These are phyloP conservation scores for Lentithecium fluviatile DNA, from an alignment of 495 filamentous ascomycete species.

Conservation along the genomic window DNA sequence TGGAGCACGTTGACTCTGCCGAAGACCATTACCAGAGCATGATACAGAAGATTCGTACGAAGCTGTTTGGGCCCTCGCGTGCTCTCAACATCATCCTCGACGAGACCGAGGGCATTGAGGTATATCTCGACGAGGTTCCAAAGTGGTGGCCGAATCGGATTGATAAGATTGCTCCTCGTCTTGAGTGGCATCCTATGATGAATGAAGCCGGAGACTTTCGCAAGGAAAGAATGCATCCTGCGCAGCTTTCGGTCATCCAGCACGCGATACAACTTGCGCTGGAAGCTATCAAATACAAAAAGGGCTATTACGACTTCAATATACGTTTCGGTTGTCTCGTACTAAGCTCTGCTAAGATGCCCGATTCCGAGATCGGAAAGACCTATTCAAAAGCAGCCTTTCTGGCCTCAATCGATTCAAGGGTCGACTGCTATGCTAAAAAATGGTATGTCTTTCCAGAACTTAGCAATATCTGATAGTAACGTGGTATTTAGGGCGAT, in stretches of 20 bases:
- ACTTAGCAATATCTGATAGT: neutral
- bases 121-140: neutral
- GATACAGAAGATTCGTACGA: conserved; percentile 9
- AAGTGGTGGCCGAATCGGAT: conserved; percentile 15
- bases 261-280: neutral
- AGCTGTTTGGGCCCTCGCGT: neutral
- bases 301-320: conserved; percentile 13
- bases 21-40: conserved; percentile 10
- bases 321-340: conserved; percentile 21
- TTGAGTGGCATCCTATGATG: conserved; percentile 1
- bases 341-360: neutral
- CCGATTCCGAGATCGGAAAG: neutral
- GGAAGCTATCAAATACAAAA: conserved; percentile 7
- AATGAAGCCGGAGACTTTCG: conserved; percentile 11
- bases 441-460: conserved; percentile 23
- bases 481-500: neutral
- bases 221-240: neutral
- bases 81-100: conserved; percentile 17
- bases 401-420: neutral
- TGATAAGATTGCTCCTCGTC: conserved; percentile 6
- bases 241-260: conserved; percentile 2
- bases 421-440: neutral
- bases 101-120: conserved; percentile 10
- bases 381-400: neutral
- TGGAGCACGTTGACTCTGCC: conserved; percentile 1